A percentile compares a stretch with the other conserved stretches of the same genome.
Evolutionary conservation across 768 basidiomycete species (phyloP).

Genomic region (Holtermannia corniformis): DNA sequence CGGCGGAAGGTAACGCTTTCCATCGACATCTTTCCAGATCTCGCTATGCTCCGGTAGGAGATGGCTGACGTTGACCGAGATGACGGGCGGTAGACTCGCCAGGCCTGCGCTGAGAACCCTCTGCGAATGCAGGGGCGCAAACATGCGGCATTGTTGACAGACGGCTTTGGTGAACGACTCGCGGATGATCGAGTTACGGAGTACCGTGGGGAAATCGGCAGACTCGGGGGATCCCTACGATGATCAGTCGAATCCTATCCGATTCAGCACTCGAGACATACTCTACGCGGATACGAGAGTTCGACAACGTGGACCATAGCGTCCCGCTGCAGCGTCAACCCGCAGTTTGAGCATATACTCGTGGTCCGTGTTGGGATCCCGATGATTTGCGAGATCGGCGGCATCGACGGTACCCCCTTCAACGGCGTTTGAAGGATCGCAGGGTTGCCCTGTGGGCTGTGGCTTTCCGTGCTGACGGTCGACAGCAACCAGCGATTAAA

Average conservation of each 20-base stretch:
- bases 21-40: slow-evolving; percentile 61
- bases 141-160: slow-evolving; percentile 72
- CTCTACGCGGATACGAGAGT: slow-evolving; percentile 75
- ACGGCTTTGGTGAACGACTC: slow-evolving; percentile 77
- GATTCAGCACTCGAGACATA: slow-evolving; percentile 36
- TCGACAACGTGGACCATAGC: slow-evolving; percentile 76
- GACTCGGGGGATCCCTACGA: slow-evolving; percentile 37
- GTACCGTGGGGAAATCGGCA: slow-evolving; percentile 52
- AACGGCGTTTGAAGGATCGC: slow-evolving; percentile 4
- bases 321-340: slow-evolving; percentile 60
- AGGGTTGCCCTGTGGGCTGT: slow-evolving; percentile 21
- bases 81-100: slow-evolving; percentile 60
- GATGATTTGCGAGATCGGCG: slow-evolving; percentile 76
- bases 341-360: slow-evolving; percentile 66
- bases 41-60: slow-evolving; percentile 63
- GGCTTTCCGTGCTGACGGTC: slow-evolving; percentile 52
- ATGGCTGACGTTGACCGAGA: slow-evolving; percentile 77
- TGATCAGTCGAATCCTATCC: slow-evolving; percentile 2
- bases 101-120: slow-evolving; percentile 51
- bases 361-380: slow-evolving; percentile 69
- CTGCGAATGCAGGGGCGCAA: slow-evolving; percentile 63
- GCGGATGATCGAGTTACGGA: slow-evolving; percentile 66
- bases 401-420: slow-evolving; percentile 34
- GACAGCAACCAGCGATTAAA: slow-evolving; percentile 93
- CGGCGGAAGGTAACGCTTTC: slow-evolving; percentile 17